phyloP scores from a whole-genome alignment of 345 rosid species.

The Aurinia saxatilis region DNA sequence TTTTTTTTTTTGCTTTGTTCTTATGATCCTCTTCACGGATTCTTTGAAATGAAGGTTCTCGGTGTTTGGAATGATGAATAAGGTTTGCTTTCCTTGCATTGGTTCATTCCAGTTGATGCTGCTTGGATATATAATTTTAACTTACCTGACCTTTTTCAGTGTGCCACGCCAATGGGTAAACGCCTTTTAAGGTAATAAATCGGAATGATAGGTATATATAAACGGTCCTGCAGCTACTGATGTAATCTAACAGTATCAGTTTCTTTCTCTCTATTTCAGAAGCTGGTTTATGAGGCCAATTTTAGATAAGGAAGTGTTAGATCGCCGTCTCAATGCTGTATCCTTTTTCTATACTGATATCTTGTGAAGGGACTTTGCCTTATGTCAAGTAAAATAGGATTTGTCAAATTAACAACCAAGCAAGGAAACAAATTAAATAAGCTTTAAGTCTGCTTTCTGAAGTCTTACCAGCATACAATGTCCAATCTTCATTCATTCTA shows the following conservation, averaged over 20 bases:
- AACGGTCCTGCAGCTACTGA: slow-evolving; percentile 8
- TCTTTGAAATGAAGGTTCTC: slow-evolving; percentile 66
- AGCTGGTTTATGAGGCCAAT: slow-evolving; percentile 98
- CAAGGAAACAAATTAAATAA: background rate
- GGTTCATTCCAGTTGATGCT: slow-evolving; percentile 14
- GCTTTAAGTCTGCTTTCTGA: slow-evolving; percentile 2
- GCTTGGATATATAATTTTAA: slow-evolving; percentile 26
- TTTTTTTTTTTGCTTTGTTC: slow-evolving; percentile 8
- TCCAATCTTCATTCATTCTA: background rate
- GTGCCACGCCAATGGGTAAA: slow-evolving; percentile 89
- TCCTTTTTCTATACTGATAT: slow-evolving; percentile 39
- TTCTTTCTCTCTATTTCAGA: slow-evolving; percentile 37
- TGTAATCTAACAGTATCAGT: slow-evolving; percentile 2
- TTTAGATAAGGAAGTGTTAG: slow-evolving; percentile 64
- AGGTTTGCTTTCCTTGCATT: slow-evolving; percentile 46
- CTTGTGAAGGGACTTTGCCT: slow-evolving; percentile 8
- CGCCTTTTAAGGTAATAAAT: slow-evolving; percentile 67
- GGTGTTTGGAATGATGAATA: slow-evolving; percentile 95
- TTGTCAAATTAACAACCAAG: slow-evolving; percentile 5
- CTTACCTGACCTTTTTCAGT: slow-evolving; percentile 45
- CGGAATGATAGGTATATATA: background rate
- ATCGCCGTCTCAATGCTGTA: slow-evolving; percentile 81
- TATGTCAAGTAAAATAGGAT: slow-evolving; percentile 14
- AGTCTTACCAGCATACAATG: background rate
- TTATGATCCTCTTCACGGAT: slow-evolving; percentile 21